Evolutionary conservation across 2,329 filamentous ascomycete genomes (phyloP), one percentile per base, ranked within the genome.

Genomic region (Metarhizium guizhouense): DNA sequence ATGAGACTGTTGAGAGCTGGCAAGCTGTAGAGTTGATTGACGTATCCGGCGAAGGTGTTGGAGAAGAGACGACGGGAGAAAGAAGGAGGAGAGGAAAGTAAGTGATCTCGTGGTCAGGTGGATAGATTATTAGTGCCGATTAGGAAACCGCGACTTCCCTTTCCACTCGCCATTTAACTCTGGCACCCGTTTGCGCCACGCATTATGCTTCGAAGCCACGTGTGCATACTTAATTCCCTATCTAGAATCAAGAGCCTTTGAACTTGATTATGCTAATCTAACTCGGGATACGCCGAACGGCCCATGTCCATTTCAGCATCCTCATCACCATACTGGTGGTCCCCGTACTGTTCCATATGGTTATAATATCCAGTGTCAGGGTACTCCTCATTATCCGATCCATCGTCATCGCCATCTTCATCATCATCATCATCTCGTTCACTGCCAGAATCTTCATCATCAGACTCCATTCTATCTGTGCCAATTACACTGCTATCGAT

Each of bases 401-500:
- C 57, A 5, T 65, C 62, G n/a, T 62, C 64, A 11, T 68, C 68
- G 8, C 66, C 67, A 2, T 60, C 64, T 29, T 67, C 66, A 2
- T 61, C 58, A 7, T 59, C 49, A 4, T 59, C 55, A 14, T 54
- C 50, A 6, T 56, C 57, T 6, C 18, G 54, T 2, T 64, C 65
- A 11, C 63, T 62, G 3, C 57, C 64, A 16, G 60, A 65, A 7
- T 61, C 61, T 6, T 64, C 67, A 29, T 56, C 54, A 11, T 59
- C 59, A 11, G 42, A 54, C 58, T 54, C 53, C 29, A 45, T 18
- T 48, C 38, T 47, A 3, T 49, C 50, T 6, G 45, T 52, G 3
- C 61, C 61, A 6, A 62, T 62, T 3, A 42, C 30, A 32, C 47
- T 54, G 51, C 18, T 36, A 6, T 30, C 51, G 34, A 18, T 51